Percentiles rank a stretch among this genome's conserved stretches.
Conservation (phyloP, 805 yeast species). For the Wickerhamiella cacticola region DNA sequence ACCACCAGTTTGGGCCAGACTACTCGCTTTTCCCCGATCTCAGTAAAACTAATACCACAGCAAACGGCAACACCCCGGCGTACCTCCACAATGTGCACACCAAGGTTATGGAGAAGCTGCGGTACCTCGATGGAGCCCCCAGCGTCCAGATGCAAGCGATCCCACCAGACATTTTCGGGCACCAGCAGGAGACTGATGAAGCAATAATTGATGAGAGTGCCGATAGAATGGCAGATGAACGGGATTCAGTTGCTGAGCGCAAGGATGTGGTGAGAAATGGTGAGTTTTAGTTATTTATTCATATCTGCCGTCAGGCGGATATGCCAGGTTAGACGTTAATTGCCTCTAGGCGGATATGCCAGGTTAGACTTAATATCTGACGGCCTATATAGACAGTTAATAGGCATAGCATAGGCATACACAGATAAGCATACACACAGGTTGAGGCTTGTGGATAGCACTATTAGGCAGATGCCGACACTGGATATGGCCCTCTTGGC, state of each 20-base stretch:
- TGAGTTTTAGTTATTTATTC: conserved; percentile 5
- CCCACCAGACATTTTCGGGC: conserved; percentile 52
- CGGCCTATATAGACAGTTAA: no score
- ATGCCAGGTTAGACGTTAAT: no score
- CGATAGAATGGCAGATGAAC: conserved; percentile 17
- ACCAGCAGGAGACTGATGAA: conserved; percentile 29
- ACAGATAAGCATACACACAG: no score
- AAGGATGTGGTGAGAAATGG: conserved; percentile 4
- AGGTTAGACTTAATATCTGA: neutral
- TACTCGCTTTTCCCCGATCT: conserved; percentile 73
- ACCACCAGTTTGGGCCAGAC: conserved; percentile 82
- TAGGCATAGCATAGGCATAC: no score
- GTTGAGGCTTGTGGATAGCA: no score
- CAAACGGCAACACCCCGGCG: conserved; percentile 67
- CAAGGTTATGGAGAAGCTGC: conserved; percentile 65
- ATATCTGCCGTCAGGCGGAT: neutral
- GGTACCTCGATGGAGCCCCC: conserved; percentile 83
- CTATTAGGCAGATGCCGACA: no score
- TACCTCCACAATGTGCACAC: conserved; percentile 69
- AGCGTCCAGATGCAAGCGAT: conserved; percentile 84
- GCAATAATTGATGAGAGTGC: conserved; percentile 27
- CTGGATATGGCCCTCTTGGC: no score
- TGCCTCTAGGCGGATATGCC: neutral
- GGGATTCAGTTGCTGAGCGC: neutral
- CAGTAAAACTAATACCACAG: conserved; percentile 47